Evolutionary conservation across 2,329 filamentous ascomycete genomes (phyloP), one percentile per base, ranked within the genome.

Genomic region (Sclerotinia borealis): DNA sequence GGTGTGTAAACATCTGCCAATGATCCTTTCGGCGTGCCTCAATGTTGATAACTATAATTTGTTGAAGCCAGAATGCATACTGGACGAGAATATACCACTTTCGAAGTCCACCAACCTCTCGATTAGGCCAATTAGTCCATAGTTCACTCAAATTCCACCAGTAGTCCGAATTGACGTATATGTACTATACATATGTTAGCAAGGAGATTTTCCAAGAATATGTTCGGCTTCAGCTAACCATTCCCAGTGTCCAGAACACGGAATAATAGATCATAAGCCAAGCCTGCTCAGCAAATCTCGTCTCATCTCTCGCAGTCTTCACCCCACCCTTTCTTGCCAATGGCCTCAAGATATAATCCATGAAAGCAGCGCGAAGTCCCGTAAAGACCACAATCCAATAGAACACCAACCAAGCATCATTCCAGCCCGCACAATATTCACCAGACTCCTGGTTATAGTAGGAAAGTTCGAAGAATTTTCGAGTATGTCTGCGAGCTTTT

Each of bases 1-100:
- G 95, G 76, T 98, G 95, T 22, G 86, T 88, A 69, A 98, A 86
- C 95, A 98, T 98, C 77, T 98, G 93, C 79, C 86, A 90, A 77
- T 97, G 89, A 72, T 99, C 95, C 79, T 98, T 98, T 72, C 95
- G 85, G 68, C 90, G 86, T 77, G 96, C 91, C 77, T 99, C 95
- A 65, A 98, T 92, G 77, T 97, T 89, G 75, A 98, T 91, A 64
- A 97, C 91, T 37, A 97, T 80, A 68, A 98, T 90, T 78, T 96
- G 93, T 78, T 98, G 93, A 54, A 97, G 77, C 89, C 92, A 97
- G 76, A 97, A 98, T 29, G 89, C 88, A 77, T 93, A 90, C 75
- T 98, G 93, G 17, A 88, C 88, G 37, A 99, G 82, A 72, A 96
- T 91, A 77, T 99, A 99, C 76, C 85, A 86, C 79, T 98, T 98